Evolutionary conservation across 2,329 filamentous ascomycete species (phyloP).

Genomic region (Penicillium aurantiogriseum): DNA sequence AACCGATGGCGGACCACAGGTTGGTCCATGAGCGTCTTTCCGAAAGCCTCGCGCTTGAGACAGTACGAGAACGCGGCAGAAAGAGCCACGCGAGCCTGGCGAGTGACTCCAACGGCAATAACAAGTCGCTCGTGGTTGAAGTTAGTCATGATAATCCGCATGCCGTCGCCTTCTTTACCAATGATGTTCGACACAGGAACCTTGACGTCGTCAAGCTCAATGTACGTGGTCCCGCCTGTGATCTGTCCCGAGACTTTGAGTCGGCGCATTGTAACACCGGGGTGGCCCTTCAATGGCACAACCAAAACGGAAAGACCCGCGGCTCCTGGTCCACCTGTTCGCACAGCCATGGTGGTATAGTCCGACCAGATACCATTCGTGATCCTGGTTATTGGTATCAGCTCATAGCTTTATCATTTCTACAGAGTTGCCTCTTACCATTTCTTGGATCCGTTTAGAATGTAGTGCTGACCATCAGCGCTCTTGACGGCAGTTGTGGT

Average conservation of each 20-base stretch:
- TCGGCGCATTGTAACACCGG: slow-evolving; percentile 66
- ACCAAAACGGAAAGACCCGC: slow-evolving; percentile 65
- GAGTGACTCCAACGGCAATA: slow-evolving; percentile 63
- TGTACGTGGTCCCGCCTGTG: slow-evolving; percentile 69
- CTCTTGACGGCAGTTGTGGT: slow-evolving; percentile 64
- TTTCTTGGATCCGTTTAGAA: slow-evolving; percentile 75
- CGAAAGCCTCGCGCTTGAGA: slow-evolving; percentile 66
- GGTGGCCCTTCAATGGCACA: slow-evolving; percentile 66
- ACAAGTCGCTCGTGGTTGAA: slow-evolving; percentile 75
- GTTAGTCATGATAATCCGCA: slow-evolving; percentile 74
- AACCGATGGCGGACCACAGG: slow-evolving; percentile 72
- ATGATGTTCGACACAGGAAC: slow-evolving; percentile 70
- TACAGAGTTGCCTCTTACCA: slow-evolving; percentile 48
- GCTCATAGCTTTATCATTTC: neutral
- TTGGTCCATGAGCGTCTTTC: slow-evolving; percentile 68
- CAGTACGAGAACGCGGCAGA: slow-evolving; percentile 61
- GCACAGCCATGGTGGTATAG: slow-evolving; percentile 68
- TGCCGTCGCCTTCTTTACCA: slow-evolving; percentile 67
- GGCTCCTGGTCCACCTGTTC: slow-evolving; percentile 65
- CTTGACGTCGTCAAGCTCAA: slow-evolving; percentile 71
- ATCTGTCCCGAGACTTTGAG: slow-evolving; percentile 66
- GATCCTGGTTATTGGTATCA: slow-evolving; percentile 48
- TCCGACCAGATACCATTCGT: slow-evolving; percentile 71
- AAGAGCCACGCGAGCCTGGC: slow-evolving; percentile 62
- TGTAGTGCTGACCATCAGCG: slow-evolving; percentile 63